Conservation (phyloP, 1,139 yeast species). For the Geotrichum phurueaensis region DNA sequence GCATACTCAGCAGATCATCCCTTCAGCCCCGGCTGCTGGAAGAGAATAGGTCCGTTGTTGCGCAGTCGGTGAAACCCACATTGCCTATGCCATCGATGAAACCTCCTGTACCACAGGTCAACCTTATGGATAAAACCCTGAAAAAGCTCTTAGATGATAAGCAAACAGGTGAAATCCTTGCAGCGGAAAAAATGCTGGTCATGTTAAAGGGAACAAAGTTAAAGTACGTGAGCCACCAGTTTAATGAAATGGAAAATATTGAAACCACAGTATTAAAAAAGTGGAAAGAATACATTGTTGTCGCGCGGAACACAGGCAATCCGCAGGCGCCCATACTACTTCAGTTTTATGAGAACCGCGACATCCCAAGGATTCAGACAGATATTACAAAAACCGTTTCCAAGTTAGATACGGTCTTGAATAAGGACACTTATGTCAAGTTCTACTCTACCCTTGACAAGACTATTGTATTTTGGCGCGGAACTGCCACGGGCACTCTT, state of each 20-base stretch:
- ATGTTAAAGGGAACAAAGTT: slow-evolving; percentile 43
- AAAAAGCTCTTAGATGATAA: slow-evolving; percentile 14
- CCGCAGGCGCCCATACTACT: slow-evolving; percentile 46
- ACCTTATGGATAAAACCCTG: not conserved
- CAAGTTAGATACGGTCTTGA: slow-evolving; percentile 24
- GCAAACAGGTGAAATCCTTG: slow-evolving; percentile 55
- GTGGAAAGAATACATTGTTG: slow-evolving; percentile 71
- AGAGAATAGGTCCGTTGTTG: slow-evolving; percentile 1
- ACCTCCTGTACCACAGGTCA: not conserved
- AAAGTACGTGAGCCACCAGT: slow-evolving; percentile 30
- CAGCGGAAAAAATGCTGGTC: slow-evolving; percentile 61
- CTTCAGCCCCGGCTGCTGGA: slow-evolving; percentile 3
- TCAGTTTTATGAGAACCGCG: slow-evolving; percentile 53
- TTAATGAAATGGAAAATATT: slow-evolving; percentile 46
- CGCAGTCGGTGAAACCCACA: not conserved
- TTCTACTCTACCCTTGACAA: slow-evolving; percentile 67
- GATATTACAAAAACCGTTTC: slow-evolving; percentile 30
- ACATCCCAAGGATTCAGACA: slow-evolving; percentile 35
- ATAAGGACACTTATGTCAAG: slow-evolving; percentile 38
- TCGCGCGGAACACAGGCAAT: slow-evolving; percentile 54
- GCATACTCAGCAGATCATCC: not conserved
- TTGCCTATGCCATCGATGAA: not conserved
- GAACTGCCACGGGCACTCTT: slow-evolving; percentile 25
- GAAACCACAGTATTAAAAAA: slow-evolving; percentile 57
- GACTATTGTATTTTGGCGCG: slow-evolving; percentile 50